Percentiles rank a stretch among this genome's conserved stretches.
Evolutionary conservation across 805 yeast species (phyloP).

Genomic region (Lipomyces spencermartinsiae): DNA sequence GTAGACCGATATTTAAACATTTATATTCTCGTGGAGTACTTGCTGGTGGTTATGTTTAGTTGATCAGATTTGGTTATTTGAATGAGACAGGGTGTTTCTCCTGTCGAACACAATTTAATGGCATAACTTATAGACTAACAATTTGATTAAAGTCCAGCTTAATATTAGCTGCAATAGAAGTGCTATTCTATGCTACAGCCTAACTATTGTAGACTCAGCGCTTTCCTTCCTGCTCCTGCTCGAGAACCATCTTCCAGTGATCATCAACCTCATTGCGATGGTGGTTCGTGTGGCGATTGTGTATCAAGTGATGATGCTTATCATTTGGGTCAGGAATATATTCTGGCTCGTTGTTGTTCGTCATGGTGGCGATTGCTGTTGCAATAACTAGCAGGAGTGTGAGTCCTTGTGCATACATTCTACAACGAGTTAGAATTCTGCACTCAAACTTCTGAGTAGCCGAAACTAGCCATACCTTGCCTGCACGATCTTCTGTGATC

Average conservation of each 20-base stretch:
- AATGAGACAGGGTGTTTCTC: not conserved
- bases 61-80: not conserved
- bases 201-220: not conserved
- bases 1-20: not conserved
- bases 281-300: constrained; percentile 13
- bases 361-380: constrained; percentile 53
- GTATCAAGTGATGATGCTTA: constrained; percentile 24
- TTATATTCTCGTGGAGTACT: not conserved
- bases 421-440: constrained; percentile 2
- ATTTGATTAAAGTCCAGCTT: no score
- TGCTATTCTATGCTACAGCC: not conserved
- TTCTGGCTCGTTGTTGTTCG: constrained; percentile 52
- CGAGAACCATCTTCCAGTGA: constrained; percentile 27
- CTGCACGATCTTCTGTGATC: constrained; percentile 79
- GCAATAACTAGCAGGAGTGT: constrained; percentile 74
- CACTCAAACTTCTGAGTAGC: not conserved
- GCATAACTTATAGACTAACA: no score
- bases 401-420: constrained; percentile 88
- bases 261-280: constrained; percentile 14
- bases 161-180: no score
- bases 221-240: constrained; percentile 10
- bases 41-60: not conserved
- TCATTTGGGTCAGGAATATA: constrained; percentile 30
- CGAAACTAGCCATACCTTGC: constrained; percentile 51
- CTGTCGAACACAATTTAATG: not conserved